These are phyloP conservation scores for Avicennia marina DNA, from an alignment of 257 asterid genomes.

Conservation along the genomic window DNA sequence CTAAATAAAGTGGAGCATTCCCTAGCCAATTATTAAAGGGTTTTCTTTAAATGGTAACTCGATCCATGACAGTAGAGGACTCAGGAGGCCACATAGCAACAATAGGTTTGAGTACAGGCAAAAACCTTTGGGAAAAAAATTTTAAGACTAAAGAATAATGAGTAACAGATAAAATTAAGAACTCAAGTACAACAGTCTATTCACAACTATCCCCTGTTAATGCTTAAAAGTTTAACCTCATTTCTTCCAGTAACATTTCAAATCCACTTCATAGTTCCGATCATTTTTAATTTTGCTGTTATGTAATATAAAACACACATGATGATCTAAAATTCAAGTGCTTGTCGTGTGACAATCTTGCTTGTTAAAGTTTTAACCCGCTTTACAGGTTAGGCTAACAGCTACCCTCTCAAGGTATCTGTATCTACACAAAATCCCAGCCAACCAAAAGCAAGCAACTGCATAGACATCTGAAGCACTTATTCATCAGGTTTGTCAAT, in stretches of 20 bases:
- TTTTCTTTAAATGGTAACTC: too few relatives aligned
- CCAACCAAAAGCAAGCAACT: background rate
- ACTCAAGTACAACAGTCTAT: background rate
- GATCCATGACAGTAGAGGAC: background rate
- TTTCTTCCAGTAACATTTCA: background rate
- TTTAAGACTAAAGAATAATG: too few relatives aligned
- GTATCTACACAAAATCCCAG: conserved; percentile 4
- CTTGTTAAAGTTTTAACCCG: too few relatives aligned
- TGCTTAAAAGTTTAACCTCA: background rate
- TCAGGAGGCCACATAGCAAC: conserved; percentile 1
- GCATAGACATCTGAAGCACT: conserved; percentile 13
- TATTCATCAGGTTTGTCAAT: background rate
- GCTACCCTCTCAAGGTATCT: background rate
- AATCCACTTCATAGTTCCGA: background rate
- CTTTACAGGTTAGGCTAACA: too few relatives aligned
- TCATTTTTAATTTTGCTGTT: conserved; percentile 1
- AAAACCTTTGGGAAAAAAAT: too few relatives aligned
- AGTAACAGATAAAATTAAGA: background rate
- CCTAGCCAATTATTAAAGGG: too few relatives aligned
- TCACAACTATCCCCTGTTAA: background rate
- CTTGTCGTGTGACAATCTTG: conserved; percentile 12
- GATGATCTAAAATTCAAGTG: background rate
- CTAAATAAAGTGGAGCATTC: too few relatives aligned
- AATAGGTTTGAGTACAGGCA: background rate
- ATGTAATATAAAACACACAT: background rate